Percentiles rank a stretch among this genome's conserved stretches.
Evolutionary conservation across 2,329 filamentous ascomycete genomes (phyloP).

Genomic region (Dactylellina haptotyla): DNA sequence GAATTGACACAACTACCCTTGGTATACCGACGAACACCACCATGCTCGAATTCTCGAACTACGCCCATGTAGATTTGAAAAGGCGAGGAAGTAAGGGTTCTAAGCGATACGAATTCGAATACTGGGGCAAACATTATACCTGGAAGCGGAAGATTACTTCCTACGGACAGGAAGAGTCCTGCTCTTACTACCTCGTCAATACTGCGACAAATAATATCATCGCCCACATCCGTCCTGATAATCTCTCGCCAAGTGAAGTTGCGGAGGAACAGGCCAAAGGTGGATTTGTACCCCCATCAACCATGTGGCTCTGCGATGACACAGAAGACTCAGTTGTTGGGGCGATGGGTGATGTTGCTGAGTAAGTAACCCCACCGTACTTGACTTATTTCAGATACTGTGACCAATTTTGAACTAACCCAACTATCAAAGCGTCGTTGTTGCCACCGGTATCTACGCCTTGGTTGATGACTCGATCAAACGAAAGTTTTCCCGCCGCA

Average conservation of each 20-base stretch:
- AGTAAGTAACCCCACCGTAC: constrained; percentile 71
- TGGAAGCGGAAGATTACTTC: constrained; percentile 78
- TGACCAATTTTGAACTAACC: constrained; percentile 56
- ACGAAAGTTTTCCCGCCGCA: constrained; percentile 63
- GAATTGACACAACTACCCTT: constrained; percentile 61
- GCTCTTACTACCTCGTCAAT: constrained; percentile 83
- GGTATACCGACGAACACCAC: constrained; percentile 75
- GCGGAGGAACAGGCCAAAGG: constrained; percentile 78
- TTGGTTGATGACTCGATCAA: constrained; percentile 93
- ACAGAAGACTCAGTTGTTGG: constrained; percentile 68
- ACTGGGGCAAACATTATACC: constrained; percentile 86
- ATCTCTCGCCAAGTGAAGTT: constrained; percentile 75
- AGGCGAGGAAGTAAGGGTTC: constrained; percentile 72
- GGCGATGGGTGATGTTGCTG: constrained; percentile 80
- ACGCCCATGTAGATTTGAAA: constrained; percentile 86
- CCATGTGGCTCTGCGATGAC: constrained; percentile 86
- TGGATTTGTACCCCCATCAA: constrained; percentile 89
- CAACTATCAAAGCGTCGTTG: constrained; percentile 73
- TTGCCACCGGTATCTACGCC: constrained; percentile 87
- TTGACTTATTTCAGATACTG: neutral
- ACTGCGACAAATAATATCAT: constrained; percentile 72
- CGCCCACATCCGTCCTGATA: constrained; percentile 86
- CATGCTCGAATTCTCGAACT: constrained; percentile 96
- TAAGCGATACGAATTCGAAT: constrained; percentile 89
- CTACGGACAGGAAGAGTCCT: constrained; percentile 65